Evolutionary conservation across 2,329 filamentous ascomycete genomes (phyloP).

Genomic region (Orbilia quercus): DNA sequence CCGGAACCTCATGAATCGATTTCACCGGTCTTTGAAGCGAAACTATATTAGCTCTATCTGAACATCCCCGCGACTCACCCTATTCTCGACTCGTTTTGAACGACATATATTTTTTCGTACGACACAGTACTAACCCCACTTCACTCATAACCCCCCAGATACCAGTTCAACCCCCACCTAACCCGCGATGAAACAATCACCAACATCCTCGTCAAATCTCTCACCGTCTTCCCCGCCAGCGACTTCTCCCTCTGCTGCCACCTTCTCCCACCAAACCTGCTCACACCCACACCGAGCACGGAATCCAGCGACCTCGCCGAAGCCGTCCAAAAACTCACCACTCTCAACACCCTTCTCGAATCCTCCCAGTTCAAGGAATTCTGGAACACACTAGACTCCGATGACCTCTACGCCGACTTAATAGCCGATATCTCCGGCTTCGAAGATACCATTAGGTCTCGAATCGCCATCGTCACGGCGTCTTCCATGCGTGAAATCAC

Average conservation of each 20-base stretch:
- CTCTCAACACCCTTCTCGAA: conserved; percentile 86
- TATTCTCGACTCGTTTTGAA: background rate
- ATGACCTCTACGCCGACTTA: conserved; percentile 95
- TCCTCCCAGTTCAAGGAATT: conserved; percentile 90
- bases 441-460: conserved; percentile 89
- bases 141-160: conserved; percentile 71
- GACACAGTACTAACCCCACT: conserved; percentile 18
- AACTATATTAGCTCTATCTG: conserved; percentile 78
- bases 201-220: conserved; percentile 97
- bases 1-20: conserved; percentile 75
- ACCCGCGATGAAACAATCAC: conserved; percentile 96
- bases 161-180: conserved; percentile 99
- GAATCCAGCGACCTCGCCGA: conserved; percentile 80
- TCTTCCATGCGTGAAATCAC: conserved; percentile 81
- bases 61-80: conserved; percentile 62
- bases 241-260: conserved; percentile 95
- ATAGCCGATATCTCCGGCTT: conserved; percentile 94
- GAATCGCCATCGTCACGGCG: conserved; percentile 87
- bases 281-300: conserved; percentile 68
- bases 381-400: conserved; percentile 91
- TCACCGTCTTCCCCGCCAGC: conserved; percentile 95
- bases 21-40: conserved; percentile 56
- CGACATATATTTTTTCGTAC: background rate
- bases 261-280: conserved; percentile 86
- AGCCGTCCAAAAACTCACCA: conserved; percentile 86